Conservation (phyloP, 2,329 filamentous ascomycete genomes). For the Arthrobotrys sphaeroides region DNA sequence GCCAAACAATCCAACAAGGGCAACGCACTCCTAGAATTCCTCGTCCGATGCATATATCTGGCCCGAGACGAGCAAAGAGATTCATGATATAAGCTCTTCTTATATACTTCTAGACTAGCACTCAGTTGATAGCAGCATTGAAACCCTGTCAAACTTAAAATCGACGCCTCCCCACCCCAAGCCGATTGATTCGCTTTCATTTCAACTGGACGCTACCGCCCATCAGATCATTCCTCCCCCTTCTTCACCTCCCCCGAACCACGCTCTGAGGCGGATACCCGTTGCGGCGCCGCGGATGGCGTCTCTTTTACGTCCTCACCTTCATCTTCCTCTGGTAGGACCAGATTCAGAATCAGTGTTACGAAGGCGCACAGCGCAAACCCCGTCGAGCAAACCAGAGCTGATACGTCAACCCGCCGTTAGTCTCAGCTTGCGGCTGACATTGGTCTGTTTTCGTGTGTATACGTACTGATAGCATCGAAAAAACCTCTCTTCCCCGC, state of each 20-base stretch:
- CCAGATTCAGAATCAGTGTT: slow-evolving; percentile 63
- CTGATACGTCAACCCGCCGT: slow-evolving; percentile 60
- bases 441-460: slow-evolving; percentile 58
- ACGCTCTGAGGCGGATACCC: slow-evolving; percentile 21
- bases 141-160: too few relatives aligned
- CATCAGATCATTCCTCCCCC: slow-evolving; percentile 59
- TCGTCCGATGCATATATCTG: too few relatives aligned
- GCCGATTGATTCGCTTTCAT: too few relatives aligned
- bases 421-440: not conserved
- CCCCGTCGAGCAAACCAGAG: slow-evolving; percentile 73
- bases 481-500: slow-evolving; percentile 70
- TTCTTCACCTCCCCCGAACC: slow-evolving; percentile 64
- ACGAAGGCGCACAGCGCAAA: slow-evolving; percentile 59
- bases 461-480: slow-evolving; percentile 67
- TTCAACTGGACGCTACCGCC: too few relatives aligned
- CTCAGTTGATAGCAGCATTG: too few relatives aligned
- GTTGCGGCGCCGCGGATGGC: slow-evolving; percentile 6
- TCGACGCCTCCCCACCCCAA: too few relatives aligned
- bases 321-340: slow-evolving; percentile 60
- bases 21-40: too few relatives aligned
- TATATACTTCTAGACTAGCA: too few relatives aligned
- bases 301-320: slow-evolving; percentile 40
- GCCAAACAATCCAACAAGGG: too few relatives aligned
- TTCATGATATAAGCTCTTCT: too few relatives aligned
- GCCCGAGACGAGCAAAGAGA: too few relatives aligned